Conservation (phyloP, 2,329 filamentous ascomycete species). For the Fusarium ramigenum region DNA sequence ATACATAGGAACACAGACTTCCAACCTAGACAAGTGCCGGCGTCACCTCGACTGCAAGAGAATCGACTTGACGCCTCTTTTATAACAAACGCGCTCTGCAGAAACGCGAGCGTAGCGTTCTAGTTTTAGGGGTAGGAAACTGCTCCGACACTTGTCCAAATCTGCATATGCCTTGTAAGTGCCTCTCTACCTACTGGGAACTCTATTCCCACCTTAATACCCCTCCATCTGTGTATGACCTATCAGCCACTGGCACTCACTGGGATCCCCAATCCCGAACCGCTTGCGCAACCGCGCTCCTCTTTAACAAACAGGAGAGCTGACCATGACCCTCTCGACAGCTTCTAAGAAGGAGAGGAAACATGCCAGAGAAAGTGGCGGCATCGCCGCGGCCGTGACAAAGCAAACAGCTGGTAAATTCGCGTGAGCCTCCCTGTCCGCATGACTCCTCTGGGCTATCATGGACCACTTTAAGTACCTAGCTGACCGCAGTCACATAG, state of each 20-base stretch:
- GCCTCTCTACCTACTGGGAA: constrained; percentile 14
- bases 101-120: constrained; percentile 40
- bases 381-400: constrained; percentile 63
- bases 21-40: constrained; percentile 32
- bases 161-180: constrained; percentile 51
- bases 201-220: constrained; percentile 19
- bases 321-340: constrained; percentile 45
- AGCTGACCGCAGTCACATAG: constrained; percentile 40
- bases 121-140: constrained; percentile 43
- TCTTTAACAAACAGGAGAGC: constrained; percentile 14
- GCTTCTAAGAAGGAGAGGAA: constrained; percentile 63
- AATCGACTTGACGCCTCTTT: constrained; percentile 26
- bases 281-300: constrained; percentile 29
- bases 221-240: constrained; percentile 15
- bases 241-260: constrained; percentile 8
- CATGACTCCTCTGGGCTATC: constrained; percentile 41
- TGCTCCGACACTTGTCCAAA: constrained; percentile 45
- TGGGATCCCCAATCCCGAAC: background rate
- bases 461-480: constrained; percentile 23
- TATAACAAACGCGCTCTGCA: constrained; percentile 39
- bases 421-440: constrained; percentile 54
- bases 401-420: constrained; percentile 63
- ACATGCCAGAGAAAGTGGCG: constrained; percentile 63
- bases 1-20: constrained; percentile 26
- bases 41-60: constrained; percentile 23